Evolutionary conservation across 2,329 filamentous ascomycete species (phyloP).

Genomic region (Sphaerulina musiva): DNA sequence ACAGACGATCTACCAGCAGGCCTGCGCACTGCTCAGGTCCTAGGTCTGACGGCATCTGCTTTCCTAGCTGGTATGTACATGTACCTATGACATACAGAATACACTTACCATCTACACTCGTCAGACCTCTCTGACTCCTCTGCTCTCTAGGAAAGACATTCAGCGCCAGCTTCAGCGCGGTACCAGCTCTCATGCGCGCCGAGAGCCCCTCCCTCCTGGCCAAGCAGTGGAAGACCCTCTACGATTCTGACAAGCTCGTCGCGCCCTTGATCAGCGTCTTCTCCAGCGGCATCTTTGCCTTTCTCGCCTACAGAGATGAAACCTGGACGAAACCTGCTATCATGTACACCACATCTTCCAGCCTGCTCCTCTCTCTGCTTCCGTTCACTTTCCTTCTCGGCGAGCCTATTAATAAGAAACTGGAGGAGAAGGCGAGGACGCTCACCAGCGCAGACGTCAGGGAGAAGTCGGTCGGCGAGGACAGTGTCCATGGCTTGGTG

Average conservation of each 20-base stretch:
- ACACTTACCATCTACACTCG: neutral
- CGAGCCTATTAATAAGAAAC: constrained; percentile 43
- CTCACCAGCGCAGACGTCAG: constrained; percentile 36
- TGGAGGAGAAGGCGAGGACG: constrained; percentile 42
- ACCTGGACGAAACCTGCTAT: constrained; percentile 31
- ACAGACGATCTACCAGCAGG: constrained; percentile 18
- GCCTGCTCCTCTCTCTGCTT: constrained; percentile 42
- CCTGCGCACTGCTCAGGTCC: constrained; percentile 45
- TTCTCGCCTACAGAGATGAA: constrained; percentile 40
- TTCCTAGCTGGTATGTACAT: constrained; percentile 38
- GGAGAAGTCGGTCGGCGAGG: constrained; percentile 32
- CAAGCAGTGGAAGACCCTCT: constrained; percentile 49
- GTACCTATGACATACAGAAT: neutral
- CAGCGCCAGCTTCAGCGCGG: constrained; percentile 37
- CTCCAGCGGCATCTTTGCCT: constrained; percentile 35
- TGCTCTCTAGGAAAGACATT: constrained; percentile 31
- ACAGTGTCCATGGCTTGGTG: constrained; percentile 48
- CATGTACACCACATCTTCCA: constrained; percentile 44
- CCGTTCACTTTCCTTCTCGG: constrained; percentile 50
- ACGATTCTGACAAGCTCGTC: constrained; percentile 36
- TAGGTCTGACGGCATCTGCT: constrained; percentile 48
- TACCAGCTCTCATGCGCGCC: constrained; percentile 50
- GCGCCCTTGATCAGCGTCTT: constrained; percentile 39
- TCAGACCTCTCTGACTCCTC: neutral
- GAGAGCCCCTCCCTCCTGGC: constrained; percentile 49